Base-by-base conservation (phyloP, 2,329 filamentous ascomycete species). In the Aureobasidium sp. region DNA sequence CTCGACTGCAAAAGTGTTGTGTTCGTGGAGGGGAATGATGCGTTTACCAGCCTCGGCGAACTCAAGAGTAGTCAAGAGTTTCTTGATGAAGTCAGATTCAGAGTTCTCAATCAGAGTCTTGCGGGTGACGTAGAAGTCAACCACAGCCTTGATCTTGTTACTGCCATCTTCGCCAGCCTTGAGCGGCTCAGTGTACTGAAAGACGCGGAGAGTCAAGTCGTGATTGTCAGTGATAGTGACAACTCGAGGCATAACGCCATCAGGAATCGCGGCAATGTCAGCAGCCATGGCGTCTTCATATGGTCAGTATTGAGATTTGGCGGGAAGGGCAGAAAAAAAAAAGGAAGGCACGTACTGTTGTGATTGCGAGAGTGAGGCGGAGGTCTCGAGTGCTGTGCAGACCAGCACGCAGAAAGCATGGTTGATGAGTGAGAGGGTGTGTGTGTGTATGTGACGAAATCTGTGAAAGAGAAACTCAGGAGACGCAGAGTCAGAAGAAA, bases 111-210 rank as follows among this genome's bases (percentile, higher is more conserved):
- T 27, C 17, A 66, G 34, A 8, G 37, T 39, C 1, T 61, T 58
- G 29, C 64, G 61, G 27, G 63, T 57, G 36, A 67, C 65, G 29
- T 64, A 60, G 61, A 64, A 68, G 53, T 66, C 66, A 27, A 62
- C 56, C 1, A 64, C 4, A 17, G 27, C 44, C 45, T 61, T 66
- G 58, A 60, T 51, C 15, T 60, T 31, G 45, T 63, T 22, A 48
- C 42, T 12, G 45, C 22, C 31, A 29, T 42, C 42, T 5, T 58
- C 29, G 15, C 15, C 25, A 14, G 42, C 22, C 27, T 37, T 27
- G 7, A 37, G 12, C 4, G 15, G 20, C 14, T n/a, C 6, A 4
- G 8, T 48, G 45, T 65, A 62, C 58, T 67, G 62, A 41, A 64
- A 59, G 31, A 65, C 37, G 44, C 67, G 65, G 20, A 68, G 37